Evolutionary conservation across 1,284 basidiomycete species (phyloP), one percentile per base, ranked within the genome.

Genomic region (Pyrrhoderma noxium): DNA sequence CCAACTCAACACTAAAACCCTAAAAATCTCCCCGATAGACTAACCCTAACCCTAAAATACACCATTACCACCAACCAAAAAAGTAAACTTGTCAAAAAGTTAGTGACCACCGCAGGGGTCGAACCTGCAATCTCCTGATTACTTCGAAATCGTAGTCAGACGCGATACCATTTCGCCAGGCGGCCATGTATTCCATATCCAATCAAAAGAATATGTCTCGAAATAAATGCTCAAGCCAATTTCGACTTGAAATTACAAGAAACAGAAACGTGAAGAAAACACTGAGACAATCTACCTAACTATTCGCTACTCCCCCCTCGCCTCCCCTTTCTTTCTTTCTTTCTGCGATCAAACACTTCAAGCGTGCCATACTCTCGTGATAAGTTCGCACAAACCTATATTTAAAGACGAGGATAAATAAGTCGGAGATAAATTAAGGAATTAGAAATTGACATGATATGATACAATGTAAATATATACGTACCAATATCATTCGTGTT

Each of bases 401-500:
- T n/a, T n/a, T 13, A 14, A 21, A 14, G 8, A 40, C 19, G 38
- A 7, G 19, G n/a, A 40, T 40, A 4, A 40, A n/a, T 40, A 40
- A 31, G n/a, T n/a, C 35, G 38, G 38, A 22, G 7, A n/a, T 40
- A 18, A 7, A 18, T 44, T 16, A n/a, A 14, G 25, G 38, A 47
- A 47, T 23, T 35, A 23, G 13, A 44, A 51, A 21, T 36, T 25
- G 35, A 14, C 54, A 48, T 40, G 46, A 47, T 55, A 57, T 48
- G n/a, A n/a, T n/a, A n/a, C n/a, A n/a, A n/a, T n/a, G n/a, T n/a
- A n/a, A 47, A 56, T 11, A 9, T 40, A 41, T 49, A 71, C 82
- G 59, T 58, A 92, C 94, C 94, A 62, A 98, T 84, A 64, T 98
- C 95, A 67, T 94, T 91, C 40, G 93, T 96, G 75, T 96, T 95